Conservation (phyloP, 345 rosid genomes). For the Syzygium grande region DNA sequence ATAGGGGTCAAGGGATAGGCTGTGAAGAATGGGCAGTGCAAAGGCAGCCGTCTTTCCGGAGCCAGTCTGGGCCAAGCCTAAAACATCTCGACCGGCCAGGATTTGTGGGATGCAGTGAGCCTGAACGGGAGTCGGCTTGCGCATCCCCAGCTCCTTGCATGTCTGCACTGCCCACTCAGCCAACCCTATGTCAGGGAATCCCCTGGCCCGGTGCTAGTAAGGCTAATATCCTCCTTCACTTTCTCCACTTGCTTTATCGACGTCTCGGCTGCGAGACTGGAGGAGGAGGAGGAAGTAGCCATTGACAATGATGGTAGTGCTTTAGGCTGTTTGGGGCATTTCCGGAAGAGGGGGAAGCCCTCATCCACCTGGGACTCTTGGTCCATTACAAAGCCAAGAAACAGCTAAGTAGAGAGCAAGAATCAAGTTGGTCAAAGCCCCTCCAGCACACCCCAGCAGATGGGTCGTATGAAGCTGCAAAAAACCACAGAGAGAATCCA, state of each 20-base stretch:
- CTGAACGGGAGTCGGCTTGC: conserved; percentile 75
- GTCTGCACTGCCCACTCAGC: conserved; percentile 77
- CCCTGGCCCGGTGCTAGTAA: not conserved
- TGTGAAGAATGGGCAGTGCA: conserved; percentile 84
- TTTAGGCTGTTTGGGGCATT: not conserved
- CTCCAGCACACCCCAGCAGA: not conserved
- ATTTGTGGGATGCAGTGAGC: conserved; percentile 78
- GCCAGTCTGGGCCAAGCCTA: conserved; percentile 90
- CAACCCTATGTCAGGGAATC: conserved; percentile 36
- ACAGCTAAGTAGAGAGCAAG: not conserved
- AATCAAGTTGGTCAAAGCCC: not conserved
- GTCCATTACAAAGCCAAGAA: conserved; percentile 1
- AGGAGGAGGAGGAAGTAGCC: not conserved
- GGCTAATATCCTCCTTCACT: not conserved
- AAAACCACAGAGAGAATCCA: not conserved
- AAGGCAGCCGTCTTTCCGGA: conserved; percentile 95
- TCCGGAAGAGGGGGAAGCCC: conserved; percentile 9
- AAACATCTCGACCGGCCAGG: conserved; percentile 60
- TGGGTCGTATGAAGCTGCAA: not conserved
- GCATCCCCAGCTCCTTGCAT: conserved; percentile 86
- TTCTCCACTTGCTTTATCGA: conserved; percentile 2
- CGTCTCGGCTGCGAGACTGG: not conserved
- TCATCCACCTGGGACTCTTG: conserved; percentile 1
- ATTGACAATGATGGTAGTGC: not conserved
- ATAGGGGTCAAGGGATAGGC: conserved; percentile 70